Conservation (phyloP, 805 yeast species). For the Suhomyces faveliae region DNA sequence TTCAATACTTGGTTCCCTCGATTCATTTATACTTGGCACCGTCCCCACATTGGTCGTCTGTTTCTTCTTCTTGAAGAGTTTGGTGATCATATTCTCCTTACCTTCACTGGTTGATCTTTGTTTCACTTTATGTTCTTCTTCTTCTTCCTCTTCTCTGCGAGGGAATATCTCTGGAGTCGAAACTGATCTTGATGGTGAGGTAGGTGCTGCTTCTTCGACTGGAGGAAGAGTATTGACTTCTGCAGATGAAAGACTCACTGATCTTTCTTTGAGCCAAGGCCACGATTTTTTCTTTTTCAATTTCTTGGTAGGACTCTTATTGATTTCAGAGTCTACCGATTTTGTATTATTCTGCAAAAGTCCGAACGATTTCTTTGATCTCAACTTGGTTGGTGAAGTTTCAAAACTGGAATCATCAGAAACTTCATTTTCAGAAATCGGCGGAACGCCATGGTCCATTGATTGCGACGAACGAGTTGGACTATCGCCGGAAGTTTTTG, state of each 20-base stretch:
- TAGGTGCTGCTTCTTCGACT: slow-evolving; percentile 17
- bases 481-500: background rate
- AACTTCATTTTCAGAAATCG: slow-evolving; percentile 7
- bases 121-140: slow-evolving; percentile 8
- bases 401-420: slow-evolving; percentile 12
- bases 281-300: slow-evolving; percentile 40
- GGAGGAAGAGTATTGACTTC: slow-evolving; percentile 23
- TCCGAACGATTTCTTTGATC: slow-evolving; percentile 15
- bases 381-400: slow-evolving; percentile 13
- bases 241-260: slow-evolving; percentile 29
- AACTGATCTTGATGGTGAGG: slow-evolving; percentile 30
- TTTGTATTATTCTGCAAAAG: slow-evolving; percentile 9
- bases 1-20: slow-evolving; percentile 22
- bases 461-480: slow-evolving; percentile 3
- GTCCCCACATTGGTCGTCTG: slow-evolving; percentile 7
- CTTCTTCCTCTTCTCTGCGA: slow-evolving; percentile 8
- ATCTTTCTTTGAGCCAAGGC: slow-evolving; percentile 40
- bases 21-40: background rate
- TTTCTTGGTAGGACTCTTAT: slow-evolving; percentile 14
- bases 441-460: slow-evolving; percentile 6
- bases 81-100: slow-evolving; percentile 41
- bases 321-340: slow-evolving; percentile 5
- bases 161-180: slow-evolving; percentile 35
- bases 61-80: slow-evolving; percentile 38
- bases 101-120: slow-evolving; percentile 14